phyloP scores from a whole-genome alignment of 192 early-diverging fungal genomes.

The Geranomyces michiganensis region DNA sequence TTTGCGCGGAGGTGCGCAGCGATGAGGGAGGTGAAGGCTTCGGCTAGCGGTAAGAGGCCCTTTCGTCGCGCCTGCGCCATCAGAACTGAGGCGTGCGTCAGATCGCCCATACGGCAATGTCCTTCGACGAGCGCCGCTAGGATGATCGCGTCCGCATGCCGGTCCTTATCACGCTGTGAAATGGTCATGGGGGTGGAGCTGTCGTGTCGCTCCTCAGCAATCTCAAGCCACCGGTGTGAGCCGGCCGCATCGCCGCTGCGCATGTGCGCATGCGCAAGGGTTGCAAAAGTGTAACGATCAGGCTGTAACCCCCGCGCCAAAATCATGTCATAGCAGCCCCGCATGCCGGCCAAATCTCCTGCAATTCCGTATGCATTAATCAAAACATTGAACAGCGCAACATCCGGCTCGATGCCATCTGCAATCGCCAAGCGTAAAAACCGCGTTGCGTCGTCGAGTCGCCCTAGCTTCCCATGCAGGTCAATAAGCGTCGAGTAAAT shows the following conservation, averaged over 20 bases:
- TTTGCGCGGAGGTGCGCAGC: neutral
- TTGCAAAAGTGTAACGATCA: slow-evolving; percentile 7
- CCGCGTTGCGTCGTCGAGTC: neutral
- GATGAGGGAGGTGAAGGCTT: neutral
- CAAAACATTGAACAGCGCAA: slow-evolving; percentile 25
- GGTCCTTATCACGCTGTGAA: neutral
- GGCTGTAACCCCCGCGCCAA: neutral
- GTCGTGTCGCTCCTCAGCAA: neutral
- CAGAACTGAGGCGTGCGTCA: neutral
- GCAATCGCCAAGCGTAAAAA: neutral
- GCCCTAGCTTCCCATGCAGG: slow-evolving; percentile 9
- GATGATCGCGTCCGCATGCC: neutral
- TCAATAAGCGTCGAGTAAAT: slow-evolving; percentile 22
- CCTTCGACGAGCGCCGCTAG: neutral
- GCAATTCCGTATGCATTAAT: slow-evolving; percentile 26
- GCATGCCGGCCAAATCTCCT: neutral
- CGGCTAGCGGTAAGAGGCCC: neutral
- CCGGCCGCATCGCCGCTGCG: neutral
- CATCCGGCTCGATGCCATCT: slow-evolving; percentile 22
- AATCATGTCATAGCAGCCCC: neutral
- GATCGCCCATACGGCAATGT: slow-evolving; percentile 2
- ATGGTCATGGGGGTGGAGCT: neutral
- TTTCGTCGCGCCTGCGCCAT: neutral
- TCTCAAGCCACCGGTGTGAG: neutral
- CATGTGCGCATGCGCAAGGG: neutral